Conservation (phyloP, 257 asterid genomes). For the Fraxinus quadrangulata region DNA sequence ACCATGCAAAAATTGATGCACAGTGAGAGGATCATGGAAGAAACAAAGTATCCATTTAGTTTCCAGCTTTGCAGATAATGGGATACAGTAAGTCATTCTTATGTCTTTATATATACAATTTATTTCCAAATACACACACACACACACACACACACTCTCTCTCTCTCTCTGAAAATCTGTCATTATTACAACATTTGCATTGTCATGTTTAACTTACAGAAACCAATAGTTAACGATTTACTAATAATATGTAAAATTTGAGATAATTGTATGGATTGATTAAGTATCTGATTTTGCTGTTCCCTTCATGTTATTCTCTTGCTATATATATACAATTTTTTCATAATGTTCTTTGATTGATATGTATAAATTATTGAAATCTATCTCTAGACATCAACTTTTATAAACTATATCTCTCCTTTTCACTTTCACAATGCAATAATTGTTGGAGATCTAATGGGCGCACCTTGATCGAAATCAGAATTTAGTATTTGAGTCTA, state of each 20-base stretch:
- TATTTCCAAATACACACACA: neutral
- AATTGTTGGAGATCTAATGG: no score
- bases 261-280: neutral
- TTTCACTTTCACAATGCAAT: no score
- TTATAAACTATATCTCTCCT: no score
- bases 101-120: conserved; percentile 7
- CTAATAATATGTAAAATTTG: neutral
- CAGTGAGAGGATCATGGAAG: conserved; percentile 5
- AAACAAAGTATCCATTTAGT: conserved; percentile 2
- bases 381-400: no score
- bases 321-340: neutral
- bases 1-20: neutral
- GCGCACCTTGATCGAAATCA: no score
- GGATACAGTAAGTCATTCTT: conserved; percentile 26
- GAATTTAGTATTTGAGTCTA: no score
- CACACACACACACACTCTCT: no score
- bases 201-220: conserved; percentile 20
- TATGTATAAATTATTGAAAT: no score
- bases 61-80: conserved; percentile 11
- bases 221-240: neutral
- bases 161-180: conserved; percentile 9
- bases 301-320: neutral
- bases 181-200: conserved; percentile 17
- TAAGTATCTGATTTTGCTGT: neutral
- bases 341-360: no score